These are phyloP conservation scores for Entoloma clypeatum DNA, from an alignment of 1,284 basidiomycete genomes.

Conservation along the genomic window DNA sequence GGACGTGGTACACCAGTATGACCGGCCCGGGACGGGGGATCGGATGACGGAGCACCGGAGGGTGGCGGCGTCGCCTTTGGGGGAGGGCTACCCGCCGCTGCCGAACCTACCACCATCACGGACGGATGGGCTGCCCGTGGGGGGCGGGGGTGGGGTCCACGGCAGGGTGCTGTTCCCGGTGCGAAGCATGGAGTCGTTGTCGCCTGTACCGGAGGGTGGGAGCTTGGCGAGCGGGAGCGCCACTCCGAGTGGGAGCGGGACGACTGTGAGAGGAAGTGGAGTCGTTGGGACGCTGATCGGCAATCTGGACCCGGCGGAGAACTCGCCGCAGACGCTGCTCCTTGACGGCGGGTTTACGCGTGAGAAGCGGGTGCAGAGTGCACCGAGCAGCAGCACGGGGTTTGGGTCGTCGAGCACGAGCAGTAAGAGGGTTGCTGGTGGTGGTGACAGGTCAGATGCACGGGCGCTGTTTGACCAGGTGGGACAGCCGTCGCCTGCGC, in stretches of 20 bases:
- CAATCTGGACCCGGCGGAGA: slow-evolving; percentile 1
- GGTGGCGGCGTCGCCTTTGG: slow-evolving; percentile 30
- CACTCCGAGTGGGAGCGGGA: slow-evolving; percentile 14
- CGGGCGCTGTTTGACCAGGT: background rate
- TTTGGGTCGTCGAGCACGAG: slow-evolving; percentile 18
- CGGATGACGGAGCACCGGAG: slow-evolving; percentile 51
- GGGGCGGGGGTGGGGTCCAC: slow-evolving; percentile 7
- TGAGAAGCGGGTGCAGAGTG: slow-evolving; percentile 36
- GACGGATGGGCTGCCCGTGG: slow-evolving; percentile 17
- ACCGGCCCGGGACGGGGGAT: slow-evolving; percentile 43
- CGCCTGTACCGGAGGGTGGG: slow-evolving; percentile 10
- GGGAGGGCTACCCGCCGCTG: slow-evolving; percentile 32
- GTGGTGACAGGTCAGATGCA: background rate
- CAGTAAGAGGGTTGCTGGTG: background rate
- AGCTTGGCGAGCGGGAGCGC: slow-evolving; percentile 10
- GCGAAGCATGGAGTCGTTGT: slow-evolving; percentile 13
- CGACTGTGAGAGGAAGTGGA: slow-evolving; percentile 10
- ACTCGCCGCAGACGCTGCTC: slow-evolving; percentile 21
- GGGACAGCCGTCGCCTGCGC: background rate
- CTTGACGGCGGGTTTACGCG: slow-evolving; percentile 26
- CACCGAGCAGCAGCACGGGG: too few relatives aligned
- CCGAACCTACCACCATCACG: slow-evolving; percentile 18
- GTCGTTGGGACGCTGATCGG: slow-evolving; percentile 2
- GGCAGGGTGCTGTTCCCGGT: slow-evolving; percentile 17
- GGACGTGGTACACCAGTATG: slow-evolving; percentile 73